phyloP scores from a whole-genome alignment of 345 rosid genomes.

The Bruguiera sexangula region DNA sequence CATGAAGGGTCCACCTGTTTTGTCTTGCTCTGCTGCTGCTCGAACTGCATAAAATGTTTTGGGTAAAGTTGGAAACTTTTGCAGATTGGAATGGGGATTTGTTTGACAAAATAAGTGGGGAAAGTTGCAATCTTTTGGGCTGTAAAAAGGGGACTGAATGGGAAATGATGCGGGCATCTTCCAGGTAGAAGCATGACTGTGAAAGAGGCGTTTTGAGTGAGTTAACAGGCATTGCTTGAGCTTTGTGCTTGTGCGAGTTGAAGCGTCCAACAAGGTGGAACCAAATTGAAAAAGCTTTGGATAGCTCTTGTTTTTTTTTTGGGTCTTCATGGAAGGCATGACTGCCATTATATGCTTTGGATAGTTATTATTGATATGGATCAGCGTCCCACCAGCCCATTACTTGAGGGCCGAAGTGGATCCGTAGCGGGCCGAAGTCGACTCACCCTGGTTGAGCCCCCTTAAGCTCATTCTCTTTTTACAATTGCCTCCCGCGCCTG shows the following conservation, averaged over 20 bases:
- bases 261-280: neutral
- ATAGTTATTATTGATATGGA: too few relatives aligned
- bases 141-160: neutral
- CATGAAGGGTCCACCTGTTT: conserved; percentile 42
- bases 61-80: neutral
- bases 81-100: neutral
- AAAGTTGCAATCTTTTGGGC: neutral
- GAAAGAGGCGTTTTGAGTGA: neutral
- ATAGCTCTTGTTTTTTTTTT: too few relatives aligned
- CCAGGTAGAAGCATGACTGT: neutral
- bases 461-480: too few relatives aligned
- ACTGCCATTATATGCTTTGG: too few relatives aligned
- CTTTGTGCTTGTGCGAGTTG: neutral
- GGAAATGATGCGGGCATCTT: neutral
- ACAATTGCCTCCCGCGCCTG: too few relatives aligned
- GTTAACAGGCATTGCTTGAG: neutral
- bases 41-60: neutral
- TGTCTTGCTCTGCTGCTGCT: neutral
- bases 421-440: too few relatives aligned
- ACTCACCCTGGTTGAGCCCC: too few relatives aligned
- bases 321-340: too few relatives aligned
- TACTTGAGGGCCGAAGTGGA: too few relatives aligned
- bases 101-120: neutral
- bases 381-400: too few relatives aligned
- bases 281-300: too few relatives aligned